Evolutionary conservation across 2,329 filamentous ascomycete species (phyloP), one percentile per base, ranked within the genome.

Genomic region (Sporothrix humicola): DNA sequence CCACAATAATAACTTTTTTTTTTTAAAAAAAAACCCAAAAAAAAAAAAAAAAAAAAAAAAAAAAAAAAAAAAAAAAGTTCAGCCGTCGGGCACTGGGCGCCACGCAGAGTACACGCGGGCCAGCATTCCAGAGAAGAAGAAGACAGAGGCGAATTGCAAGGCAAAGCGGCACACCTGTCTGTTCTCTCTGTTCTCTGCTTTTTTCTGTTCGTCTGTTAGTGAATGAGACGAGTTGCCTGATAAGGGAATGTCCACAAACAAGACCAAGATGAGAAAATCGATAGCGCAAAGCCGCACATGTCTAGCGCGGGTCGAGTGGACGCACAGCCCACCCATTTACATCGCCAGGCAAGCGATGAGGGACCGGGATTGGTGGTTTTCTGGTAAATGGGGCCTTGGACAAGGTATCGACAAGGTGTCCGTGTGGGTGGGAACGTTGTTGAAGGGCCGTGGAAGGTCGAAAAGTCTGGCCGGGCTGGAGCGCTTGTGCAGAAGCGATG

Each of bases 401-500:
- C 12, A 42, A 15, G 48, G 46, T 17, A 5, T 37, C 7, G 31
- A 37, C 10, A 48, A 52, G 15, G 48, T 52, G 48, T 58, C n/a
- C 20, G 70, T 20, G 26, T 54, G 59, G 20, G 50, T 65, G 69
- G 44, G 23, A 37, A 42, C 23, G 9, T 23, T 72, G 70, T 37
- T 37, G 31, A 37, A 37, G 31, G 31, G 31, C 31, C 46, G 59
- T 54, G 9, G 69, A 17, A 31, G 26, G 20, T 44, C 46, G 17
- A 54, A 71, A 20, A 72, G 46, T 56, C 23, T 56, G 46, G 59
- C 31, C 46, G 44, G 42, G 42, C 58, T 63, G 46, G 26, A 26
- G 70, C 58, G 58, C 48, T 72, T 72, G 59, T 42, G 48, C n/a
- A 56, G 31, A 52, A 68, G 71, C 59, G 50, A 58, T 68, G 48